A percentile compares a stretch with the other conserved stretches of the same genome.
phyloP scores from a whole-genome alignment of 2,329 filamentous ascomycete genomes.

The Pseudogymnoascus verrucosus region DNA sequence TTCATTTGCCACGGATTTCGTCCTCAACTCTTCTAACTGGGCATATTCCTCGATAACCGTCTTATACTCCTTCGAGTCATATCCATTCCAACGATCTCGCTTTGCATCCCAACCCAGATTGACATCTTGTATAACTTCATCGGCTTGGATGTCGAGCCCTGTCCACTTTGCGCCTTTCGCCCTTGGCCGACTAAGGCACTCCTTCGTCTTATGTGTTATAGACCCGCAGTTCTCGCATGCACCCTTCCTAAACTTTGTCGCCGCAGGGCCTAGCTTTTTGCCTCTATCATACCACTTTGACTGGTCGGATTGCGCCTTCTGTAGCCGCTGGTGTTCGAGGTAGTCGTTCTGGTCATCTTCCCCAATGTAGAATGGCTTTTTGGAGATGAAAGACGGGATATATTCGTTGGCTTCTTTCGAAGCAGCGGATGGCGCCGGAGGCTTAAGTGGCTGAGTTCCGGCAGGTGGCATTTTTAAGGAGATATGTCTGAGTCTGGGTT shows the following conservation, averaged over 20 bases:
- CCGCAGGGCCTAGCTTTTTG: constrained; percentile 73
- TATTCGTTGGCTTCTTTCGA: constrained; percentile 95
- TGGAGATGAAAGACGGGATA: constrained; percentile 96
- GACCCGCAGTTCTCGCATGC: constrained; percentile 97
- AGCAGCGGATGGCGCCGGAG: constrained; percentile 32
- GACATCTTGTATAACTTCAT: constrained; percentile 79
- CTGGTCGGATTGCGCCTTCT: constrained; percentile 54
- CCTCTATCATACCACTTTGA: constrained; percentile 92
- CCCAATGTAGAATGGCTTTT: constrained; percentile 90
- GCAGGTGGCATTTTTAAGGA: constrained; percentile 32
- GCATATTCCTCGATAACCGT: constrained; percentile 85
- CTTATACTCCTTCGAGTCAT: constrained; percentile 78
- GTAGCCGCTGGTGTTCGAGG: constrained; percentile 86
- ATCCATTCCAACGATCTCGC: constrained; percentile 97
- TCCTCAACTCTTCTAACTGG: constrained; percentile 68
- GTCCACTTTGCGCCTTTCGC: constrained; percentile 89
- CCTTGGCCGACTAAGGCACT: constrained; percentile 81
- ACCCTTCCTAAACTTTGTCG: constrained; percentile 95
- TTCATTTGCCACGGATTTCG: constrained; percentile 40
- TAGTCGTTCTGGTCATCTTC: constrained; percentile 78
- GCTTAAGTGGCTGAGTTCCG: constrained; percentile 27
- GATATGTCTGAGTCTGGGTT: constrained; percentile 1
- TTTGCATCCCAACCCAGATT: constrained; percentile 94
- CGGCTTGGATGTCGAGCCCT: constrained; percentile 85
- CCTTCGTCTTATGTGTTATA: constrained; percentile 93